Percentiles rank a stretch among this genome's conserved stretches.
phyloP scores from a whole-genome alignment of 2,329 filamentous ascomycete species.

The Hyphodiscus sp. region DNA sequence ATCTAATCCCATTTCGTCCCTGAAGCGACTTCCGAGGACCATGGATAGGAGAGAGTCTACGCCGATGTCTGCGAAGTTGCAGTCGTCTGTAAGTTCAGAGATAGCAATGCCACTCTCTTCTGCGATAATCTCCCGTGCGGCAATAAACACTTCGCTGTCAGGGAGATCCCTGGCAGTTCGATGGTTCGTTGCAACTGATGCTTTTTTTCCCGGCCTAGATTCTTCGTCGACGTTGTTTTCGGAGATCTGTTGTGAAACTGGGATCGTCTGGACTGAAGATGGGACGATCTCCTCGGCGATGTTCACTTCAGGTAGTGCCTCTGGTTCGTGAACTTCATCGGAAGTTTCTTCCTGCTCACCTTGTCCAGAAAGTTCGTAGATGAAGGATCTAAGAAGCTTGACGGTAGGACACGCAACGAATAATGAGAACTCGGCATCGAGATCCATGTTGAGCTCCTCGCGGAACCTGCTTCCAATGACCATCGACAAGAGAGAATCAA shows the following conservation, averaged over 20 bases:
- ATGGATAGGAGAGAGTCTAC: constrained; percentile 31
- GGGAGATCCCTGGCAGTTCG: too few species aligned
- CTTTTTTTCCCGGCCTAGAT: too few species aligned
- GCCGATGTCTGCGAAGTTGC: constrained; percentile 28
- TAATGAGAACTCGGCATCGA: neutral
- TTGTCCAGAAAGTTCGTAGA: too few species aligned
- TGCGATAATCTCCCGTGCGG: constrained; percentile 21
- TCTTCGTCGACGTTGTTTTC: too few species aligned
- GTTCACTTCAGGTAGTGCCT: too few species aligned
- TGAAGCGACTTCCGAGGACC: constrained; percentile 27
- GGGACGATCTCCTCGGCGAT: too few species aligned
- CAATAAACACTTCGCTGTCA: too few species aligned
- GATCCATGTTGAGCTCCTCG: neutral
- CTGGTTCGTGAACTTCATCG: too few species aligned
- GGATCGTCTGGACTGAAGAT: too few species aligned
- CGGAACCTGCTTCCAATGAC: neutral
- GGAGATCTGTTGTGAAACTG: too few species aligned
- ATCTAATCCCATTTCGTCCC: constrained; percentile 29
- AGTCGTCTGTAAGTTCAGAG: constrained; percentile 21
- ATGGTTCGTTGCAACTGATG: too few species aligned
- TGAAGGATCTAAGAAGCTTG: neutral
- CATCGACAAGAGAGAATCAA: neutral
- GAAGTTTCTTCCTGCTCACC: too few species aligned
- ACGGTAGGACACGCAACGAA: neutral
- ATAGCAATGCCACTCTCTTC: constrained; percentile 26